Evolutionary conservation across 495 filamentous ascomycete species (phyloP), one percentile per base, ranked within the genome.

Genomic region (Penicillium paxilli): DNA sequence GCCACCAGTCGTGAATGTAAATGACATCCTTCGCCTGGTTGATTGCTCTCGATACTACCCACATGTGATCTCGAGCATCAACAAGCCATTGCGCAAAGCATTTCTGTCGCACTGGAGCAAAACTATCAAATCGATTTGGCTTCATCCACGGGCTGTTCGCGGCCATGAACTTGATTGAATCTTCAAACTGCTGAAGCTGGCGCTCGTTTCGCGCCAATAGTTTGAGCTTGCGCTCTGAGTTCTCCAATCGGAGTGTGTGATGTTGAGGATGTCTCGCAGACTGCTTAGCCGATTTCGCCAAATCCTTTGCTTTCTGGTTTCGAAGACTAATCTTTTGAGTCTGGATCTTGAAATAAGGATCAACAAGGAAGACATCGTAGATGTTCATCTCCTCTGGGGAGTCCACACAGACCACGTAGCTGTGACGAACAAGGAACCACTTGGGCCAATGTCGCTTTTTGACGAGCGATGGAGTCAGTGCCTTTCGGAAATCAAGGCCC

Each of bases 1-100:
- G 66, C 94, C 94, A 99, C 94, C 94, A 99, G 68, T 97, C 94
- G 68, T 99, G 94, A 47, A 99, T 99, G 70, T 98, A 98, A 54
- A 99, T 91, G 32, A 99, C 94, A 76, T 99, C 95, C 64, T 90
- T 90, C 10, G 94, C 94, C 85, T 96, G 96, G 68, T 88, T 96
- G 68, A 99, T 97, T 2, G 94, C 94, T 47, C 94, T 84, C 5
- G 91, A 96, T 6, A 98, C 92, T 61, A 96, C 92, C 94, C 94
- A 99, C 93, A 98, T 98, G 71, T 98, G 93, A 64, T 99, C 94
- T 45, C 94, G 83, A 12, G 90, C 94, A 70, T 99, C 94, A 2
- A 99, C 94, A 5, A 99, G 78, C 94, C 93, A 98, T 64, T 96
- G 92, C 3, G 93, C 94, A 74, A 92, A 92, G 24, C 94, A 91